Evolutionary conservation across 2,329 filamentous ascomycete genomes (phyloP).

Genomic region (Fusarium dlaminii): DNA sequence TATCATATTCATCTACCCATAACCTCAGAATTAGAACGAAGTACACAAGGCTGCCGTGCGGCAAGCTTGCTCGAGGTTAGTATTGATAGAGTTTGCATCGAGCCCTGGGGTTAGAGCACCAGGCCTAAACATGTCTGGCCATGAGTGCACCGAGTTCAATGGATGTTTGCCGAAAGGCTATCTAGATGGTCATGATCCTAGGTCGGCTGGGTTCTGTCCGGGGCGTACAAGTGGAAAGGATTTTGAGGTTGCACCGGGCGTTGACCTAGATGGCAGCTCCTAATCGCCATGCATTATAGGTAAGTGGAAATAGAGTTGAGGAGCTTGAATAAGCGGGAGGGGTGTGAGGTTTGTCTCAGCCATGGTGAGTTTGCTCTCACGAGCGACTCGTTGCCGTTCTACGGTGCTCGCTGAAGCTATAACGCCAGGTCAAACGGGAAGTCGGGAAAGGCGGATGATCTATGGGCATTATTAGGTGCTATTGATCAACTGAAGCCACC

Average conservation of each 20-base stretch:
- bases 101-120: neutral
- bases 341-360: slow-evolving; percentile 1
- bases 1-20: neutral
- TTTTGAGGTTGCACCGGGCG: neutral
- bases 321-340: slow-evolving; percentile 6
- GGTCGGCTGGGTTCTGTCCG: neutral
- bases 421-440: neutral
- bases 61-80: neutral
- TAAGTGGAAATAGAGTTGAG: slow-evolving; percentile 7
- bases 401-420: neutral
- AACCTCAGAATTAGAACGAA: neutral
- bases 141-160: neutral
- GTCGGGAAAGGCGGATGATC: neutral
- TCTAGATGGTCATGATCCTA: neutral
- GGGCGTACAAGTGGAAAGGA: neutral
- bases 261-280: neutral
- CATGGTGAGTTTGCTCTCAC: neutral
- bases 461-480: neutral
- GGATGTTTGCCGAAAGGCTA: neutral
- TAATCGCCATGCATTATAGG: neutral
- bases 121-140: neutral
- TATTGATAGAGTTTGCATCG: neutral
- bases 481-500: neutral
- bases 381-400: neutral
- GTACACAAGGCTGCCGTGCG: neutral